A percentile compares a stretch with the other conserved stretches of the same genome.
Conservation (phyloP, 805 yeast genomes). For the Jamesozyma lodderae region DNA sequence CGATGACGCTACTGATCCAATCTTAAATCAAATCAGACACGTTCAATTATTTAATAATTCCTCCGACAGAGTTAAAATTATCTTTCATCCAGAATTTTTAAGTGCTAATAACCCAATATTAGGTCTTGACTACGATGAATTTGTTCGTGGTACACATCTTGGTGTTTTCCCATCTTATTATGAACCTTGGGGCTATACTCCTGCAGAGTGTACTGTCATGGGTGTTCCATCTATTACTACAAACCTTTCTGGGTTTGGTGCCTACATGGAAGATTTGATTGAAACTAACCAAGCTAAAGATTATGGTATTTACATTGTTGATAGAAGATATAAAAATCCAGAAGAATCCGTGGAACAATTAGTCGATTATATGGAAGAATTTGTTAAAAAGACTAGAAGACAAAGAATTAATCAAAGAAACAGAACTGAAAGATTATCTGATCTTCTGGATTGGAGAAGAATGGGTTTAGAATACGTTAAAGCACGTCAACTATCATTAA, state of each 20-base stretch:
- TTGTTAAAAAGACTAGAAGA: conserved; percentile 81
- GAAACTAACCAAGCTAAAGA: conserved; percentile 74
- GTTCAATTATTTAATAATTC: conserved; percentile 86
- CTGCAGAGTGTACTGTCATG: conserved; percentile 99
- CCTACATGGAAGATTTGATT: conserved; percentile 96
- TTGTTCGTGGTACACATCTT: conserved; percentile 94
- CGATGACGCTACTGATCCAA: conserved; percentile 86
- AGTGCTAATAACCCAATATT: conserved; percentile 91
- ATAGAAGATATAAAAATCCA: conserved; percentile 82
- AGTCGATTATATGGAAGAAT: conserved; percentile 81
- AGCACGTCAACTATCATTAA: conserved; percentile 84
- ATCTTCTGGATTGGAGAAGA: conserved; percentile 91
- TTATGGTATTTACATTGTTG: conserved; percentile 95
- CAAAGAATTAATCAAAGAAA: conserved; percentile 97
- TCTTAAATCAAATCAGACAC: conserved; percentile 81
- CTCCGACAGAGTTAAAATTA: conserved; percentile 85
- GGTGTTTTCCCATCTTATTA: conserved; percentile 98
- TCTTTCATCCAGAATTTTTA: conserved; percentile 95
- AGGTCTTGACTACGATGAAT: conserved; percentile 91
- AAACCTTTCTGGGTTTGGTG: conserved; percentile 92
- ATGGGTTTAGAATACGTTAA: conserved; percentile 96
- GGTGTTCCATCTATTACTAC: conserved; percentile 98
- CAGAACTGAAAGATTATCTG: conserved; percentile 89
- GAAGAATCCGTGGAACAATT: conserved; percentile 91
- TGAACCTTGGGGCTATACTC: conserved; percentile 99